Base-by-base conservation (phyloP, 1,284 basidiomycete species). In the Puccinia horiana region DNA sequence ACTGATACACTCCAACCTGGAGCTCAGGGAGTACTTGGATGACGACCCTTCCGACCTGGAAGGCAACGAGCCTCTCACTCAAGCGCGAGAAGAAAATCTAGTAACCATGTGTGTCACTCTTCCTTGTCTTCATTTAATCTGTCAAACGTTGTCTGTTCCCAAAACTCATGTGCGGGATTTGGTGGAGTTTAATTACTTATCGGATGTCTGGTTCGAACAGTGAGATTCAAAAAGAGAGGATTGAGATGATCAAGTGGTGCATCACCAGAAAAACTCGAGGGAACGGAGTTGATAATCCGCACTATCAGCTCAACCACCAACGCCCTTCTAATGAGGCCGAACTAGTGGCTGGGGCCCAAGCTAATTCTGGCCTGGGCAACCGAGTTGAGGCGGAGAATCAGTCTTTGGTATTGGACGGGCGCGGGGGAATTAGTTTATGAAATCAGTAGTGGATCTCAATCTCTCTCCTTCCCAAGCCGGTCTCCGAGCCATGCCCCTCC, bases 71-170 rank as follows among this genome's bases (percentile, higher is more conserved):
- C 18, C 70, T 3, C 58, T 81, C 42, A 42, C 18, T 47, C 35
- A 63, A 44, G 79, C 79, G 14, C 32, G 69, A 29, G 54, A 52
- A 35, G 79, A 81, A 49, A 81, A 81, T n/a, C n/a, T 72, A 18
- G 54, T 47, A 3, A 72, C 69, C 23, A 81, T 81, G 79, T 81
- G 14, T 32, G 54, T 23, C 26, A 11, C 16, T 61, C 58, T 26
- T 65, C 35, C 23, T 40, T 16, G 18, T 65, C 35, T 40, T 23
- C 9, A 2, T 65, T 65, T 35, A 18, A 35, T n/a, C n/a, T n/a
- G n/a, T n/a, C n/a, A n/a, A n/a, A n/a, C n/a, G n/a, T n/a, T n/a
- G n/a, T n/a, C n/a, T n/a, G n/a, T n/a, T n/a, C n/a, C n/a, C 4
- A 32, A 12, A 4, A 65, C 11, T 2, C 6, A 23, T 23, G 11